Conservation (phyloP, 345 rosid genomes). For the Populus tremula region DNA sequence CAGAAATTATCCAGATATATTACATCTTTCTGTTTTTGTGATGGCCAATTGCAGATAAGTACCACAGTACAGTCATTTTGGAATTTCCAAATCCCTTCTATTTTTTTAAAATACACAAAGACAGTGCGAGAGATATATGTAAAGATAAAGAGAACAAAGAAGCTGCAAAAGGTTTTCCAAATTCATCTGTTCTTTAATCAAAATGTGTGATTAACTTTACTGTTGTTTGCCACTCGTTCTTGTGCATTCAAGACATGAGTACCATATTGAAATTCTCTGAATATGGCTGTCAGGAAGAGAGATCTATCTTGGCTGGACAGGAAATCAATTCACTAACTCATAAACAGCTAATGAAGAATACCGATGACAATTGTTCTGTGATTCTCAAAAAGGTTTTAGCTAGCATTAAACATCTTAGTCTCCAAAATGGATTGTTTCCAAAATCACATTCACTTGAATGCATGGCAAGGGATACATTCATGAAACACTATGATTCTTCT, state of each 20-base stretch:
- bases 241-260: background rate
- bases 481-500: background rate
- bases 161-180: background rate
- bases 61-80: background rate
- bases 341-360: background rate
- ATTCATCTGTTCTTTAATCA: background rate
- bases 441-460: background rate
- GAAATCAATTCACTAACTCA: background rate
- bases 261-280: slow-evolving; percentile 1
- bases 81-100: background rate
- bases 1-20: background rate
- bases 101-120: background rate
- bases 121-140: background rate
- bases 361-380: background rate
- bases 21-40: background rate
- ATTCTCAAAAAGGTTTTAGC: background rate
- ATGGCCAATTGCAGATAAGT: background rate
- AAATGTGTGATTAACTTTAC: background rate
- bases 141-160: background rate
- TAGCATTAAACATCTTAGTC: background rate
- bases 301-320: background rate
- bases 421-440: background rate
- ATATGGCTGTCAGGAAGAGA: background rate
- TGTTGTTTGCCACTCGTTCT: background rate
- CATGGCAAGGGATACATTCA: slow-evolving; percentile 6